phyloP scores from a whole-genome alignment of 306 rosid species.

The Fragaria ananassa region DNA sequence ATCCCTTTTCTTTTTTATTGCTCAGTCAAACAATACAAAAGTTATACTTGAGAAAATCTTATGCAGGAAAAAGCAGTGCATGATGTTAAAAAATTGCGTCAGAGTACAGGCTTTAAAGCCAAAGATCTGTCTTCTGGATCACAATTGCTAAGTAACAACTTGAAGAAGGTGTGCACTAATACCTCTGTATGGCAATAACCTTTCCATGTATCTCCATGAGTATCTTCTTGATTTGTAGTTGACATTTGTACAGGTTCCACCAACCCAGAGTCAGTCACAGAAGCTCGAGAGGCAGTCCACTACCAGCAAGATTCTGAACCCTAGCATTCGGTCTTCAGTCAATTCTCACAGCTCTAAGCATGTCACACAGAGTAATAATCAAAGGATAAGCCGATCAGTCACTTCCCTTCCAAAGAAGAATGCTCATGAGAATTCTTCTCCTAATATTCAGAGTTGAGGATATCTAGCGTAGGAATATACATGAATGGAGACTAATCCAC shows the following conservation, averaged over 20 bases:
- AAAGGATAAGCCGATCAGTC: conserved; percentile 29
- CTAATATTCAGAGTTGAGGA: conserved; percentile 58
- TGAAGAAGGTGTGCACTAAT: conserved; percentile 46
- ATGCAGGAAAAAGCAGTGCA: conserved; percentile 46
- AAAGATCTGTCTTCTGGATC: conserved; percentile 38
- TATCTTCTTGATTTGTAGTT: background rate
- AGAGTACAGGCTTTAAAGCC: conserved; percentile 35
- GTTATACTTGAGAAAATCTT: background rate
- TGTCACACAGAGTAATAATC: conserved; percentile 26
- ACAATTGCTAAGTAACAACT: conserved; percentile 30
- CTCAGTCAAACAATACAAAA: background rate
- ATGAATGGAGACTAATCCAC: conserved; percentile 1
- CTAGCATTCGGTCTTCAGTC: conserved; percentile 38
- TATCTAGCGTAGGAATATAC: conserved; percentile 8
- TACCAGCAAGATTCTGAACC: conserved; percentile 27
- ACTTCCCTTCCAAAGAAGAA: conserved; percentile 37
- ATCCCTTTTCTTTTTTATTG: background rate
- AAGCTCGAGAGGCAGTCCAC: conserved; percentile 39
- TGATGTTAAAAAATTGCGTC: conserved; percentile 39
- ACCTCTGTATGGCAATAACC: background rate
- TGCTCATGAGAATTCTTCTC: conserved; percentile 69
- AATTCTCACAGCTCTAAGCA: conserved; percentile 34
- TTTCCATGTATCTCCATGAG: background rate
- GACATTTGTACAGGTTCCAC: conserved; percentile 37
- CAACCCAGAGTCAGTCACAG: conserved; percentile 39